phyloP scores from a whole-genome alignment of 83 land plant species.

The Thuja plicata region DNA sequence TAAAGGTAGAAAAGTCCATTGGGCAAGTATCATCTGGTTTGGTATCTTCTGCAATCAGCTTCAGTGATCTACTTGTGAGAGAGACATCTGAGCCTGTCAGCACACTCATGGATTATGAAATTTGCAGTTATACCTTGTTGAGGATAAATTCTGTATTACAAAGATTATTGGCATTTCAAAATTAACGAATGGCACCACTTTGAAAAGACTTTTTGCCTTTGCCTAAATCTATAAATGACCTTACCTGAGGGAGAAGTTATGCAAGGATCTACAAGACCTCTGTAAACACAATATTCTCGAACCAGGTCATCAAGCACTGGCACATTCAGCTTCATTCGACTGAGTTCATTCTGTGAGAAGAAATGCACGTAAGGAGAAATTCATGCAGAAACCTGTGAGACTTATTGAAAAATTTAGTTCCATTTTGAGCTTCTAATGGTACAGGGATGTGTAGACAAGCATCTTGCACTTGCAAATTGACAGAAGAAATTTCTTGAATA shows the following conservation, averaged over 20 bases:
- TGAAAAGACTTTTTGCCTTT: not conserved
- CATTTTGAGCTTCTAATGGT: not conserved
- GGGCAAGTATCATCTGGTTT: not conserved
- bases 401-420: not conserved
- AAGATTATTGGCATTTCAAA: not conserved
- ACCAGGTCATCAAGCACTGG: conserved; percentile 85
- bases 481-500: not conserved
- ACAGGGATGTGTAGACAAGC: not conserved
- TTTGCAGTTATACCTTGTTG: not conserved
- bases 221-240: not conserved
- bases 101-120: not conserved
- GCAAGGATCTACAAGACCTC: conserved; percentile 73
- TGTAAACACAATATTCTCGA: conserved; percentile 89
- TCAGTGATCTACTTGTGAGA: not conserved
- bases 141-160: not conserved
- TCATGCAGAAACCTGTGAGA: not conserved
- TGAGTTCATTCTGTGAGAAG: conserved; percentile 85
- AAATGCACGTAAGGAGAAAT: not conserved
- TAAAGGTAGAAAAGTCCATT: not conserved
- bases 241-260: conserved; percentile 23
- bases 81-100: not conserved
- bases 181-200: not conserved
- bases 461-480: not conserved
- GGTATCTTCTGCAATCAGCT: not conserved
- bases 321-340: conserved; percentile 78